phyloP scores from a whole-genome alignment of 768 basidiomycete species.

The Tephrocybe sp. region DNA sequence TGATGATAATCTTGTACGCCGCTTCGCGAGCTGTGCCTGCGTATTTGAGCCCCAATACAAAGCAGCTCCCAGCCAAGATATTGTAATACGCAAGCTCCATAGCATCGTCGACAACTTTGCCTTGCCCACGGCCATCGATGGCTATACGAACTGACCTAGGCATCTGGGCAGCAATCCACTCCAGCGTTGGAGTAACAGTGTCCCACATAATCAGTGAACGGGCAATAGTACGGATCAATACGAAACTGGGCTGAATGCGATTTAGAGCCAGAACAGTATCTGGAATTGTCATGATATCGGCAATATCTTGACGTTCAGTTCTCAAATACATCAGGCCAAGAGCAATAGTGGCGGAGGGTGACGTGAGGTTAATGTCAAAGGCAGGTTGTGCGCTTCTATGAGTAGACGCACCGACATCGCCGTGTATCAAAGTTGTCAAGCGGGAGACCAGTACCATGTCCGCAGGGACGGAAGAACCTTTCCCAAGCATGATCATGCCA shows the following conservation, averaged over 20 bases:
- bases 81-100: constrained; percentile 91
- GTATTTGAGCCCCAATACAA: constrained; percentile 88
- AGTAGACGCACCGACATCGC: constrained; percentile 51
- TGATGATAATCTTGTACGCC: constrained; percentile 81
- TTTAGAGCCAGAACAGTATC: constrained; percentile 79
- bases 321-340: constrained; percentile 92
- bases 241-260: constrained; percentile 83
- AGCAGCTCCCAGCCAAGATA: constrained; percentile 88
- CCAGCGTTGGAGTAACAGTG: constrained; percentile 62
- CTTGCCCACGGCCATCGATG: constrained; percentile 52
- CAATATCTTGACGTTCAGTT: constrained; percentile 82
- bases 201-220: constrained; percentile 88
- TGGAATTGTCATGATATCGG: constrained; percentile 82
- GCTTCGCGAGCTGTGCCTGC: constrained; percentile 92
- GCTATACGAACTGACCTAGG: constrained; percentile 65
- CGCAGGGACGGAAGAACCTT: constrained; percentile 75
- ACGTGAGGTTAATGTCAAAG: constrained; percentile 89
- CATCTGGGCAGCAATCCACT: constrained; percentile 74
- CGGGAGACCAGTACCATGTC: constrained; percentile 70
- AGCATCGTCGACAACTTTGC: constrained; percentile 60
- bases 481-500: constrained; percentile 95
- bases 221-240: constrained; percentile 79
- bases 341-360: constrained; percentile 88
- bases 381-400: constrained; percentile 36
- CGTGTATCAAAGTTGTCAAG: constrained; percentile 75